Base-by-base conservation (phyloP, 805 yeast genomes). In the Schwanniomyces occidentalis region DNA sequence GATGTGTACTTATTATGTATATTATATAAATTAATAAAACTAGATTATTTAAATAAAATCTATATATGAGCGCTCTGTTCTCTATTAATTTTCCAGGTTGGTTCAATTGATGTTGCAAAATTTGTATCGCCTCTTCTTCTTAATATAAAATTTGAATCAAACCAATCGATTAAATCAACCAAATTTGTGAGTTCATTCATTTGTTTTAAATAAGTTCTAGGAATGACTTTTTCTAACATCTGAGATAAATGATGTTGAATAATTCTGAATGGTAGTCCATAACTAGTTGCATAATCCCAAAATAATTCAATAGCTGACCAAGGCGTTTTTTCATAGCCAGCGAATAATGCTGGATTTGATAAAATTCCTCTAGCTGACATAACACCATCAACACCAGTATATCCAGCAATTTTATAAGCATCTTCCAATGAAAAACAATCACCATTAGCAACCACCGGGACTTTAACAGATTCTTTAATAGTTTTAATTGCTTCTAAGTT, bases 361-460 rank as follows among this genome's bases (percentile, higher is more conserved):
- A 93, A 63, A 3, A 87, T 67, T 0, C 99, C 99, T 42, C 99
- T 66, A 1, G 86, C 99, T 2, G 97, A 83, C 99, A 93, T 93
- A 6, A 93, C 85, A 6, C 98, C 99, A 54, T 87, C 93, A 25
- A 79, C 88, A 1, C 84, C 83, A 0, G 98, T 89, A 33, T 56
- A 55, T 8, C 73, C 63, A 0, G 78, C 76, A 17, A 91, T 90
- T 13, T 56, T 52, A 27, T 65, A 49, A n/a, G 85, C 82, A 54
- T 88, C 96, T 12, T 69, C 63, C 16, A 79, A 61, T 0, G 74
- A 54, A 51, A 84, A 84, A 51, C 95, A 90, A 59, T 93, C 98
- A n/a, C 99, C 99, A 52, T 93, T 93, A 2, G 98, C 96, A n/a
- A 93, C 83, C 1, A 93, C 89, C 0, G 97, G 98, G 0, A 83